Conservation (phyloP, 2,329 filamentous ascomycete genomes). For the Myrmaecium sp. region DNA sequence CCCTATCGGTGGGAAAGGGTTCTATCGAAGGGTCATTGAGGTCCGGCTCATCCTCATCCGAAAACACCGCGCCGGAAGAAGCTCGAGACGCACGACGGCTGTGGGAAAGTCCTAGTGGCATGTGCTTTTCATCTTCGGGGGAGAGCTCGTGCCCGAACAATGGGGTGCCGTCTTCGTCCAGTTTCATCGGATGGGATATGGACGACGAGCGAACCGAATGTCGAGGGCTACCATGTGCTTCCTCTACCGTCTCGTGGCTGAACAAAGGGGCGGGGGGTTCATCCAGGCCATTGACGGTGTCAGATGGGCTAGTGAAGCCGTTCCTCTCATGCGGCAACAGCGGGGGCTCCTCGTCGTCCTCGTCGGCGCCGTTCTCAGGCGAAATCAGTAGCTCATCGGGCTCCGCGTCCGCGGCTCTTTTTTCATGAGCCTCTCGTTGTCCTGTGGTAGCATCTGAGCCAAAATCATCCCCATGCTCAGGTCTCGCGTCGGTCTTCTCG, state of each 20-base stretch:
- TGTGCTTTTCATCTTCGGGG: no score
- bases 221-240: not conserved
- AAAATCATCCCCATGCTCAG: slow-evolving; percentile 20
- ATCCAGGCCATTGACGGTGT: slow-evolving; percentile 9
- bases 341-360: slow-evolving; percentile 12
- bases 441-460: slow-evolving; percentile 14
- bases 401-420: slow-evolving; percentile 15
- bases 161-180: no score
- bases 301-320: slow-evolving; percentile 4
- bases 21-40: slow-evolving; percentile 10
- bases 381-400: slow-evolving; percentile 16
- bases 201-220: no score
- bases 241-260: slow-evolving; percentile 10
- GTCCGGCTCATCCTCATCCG: slow-evolving; percentile 2
- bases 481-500: slow-evolving; percentile 19
- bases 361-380: slow-evolving; percentile 6
- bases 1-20: slow-evolving; percentile 16
- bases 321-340: slow-evolving; percentile 17
- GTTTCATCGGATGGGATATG: no score
- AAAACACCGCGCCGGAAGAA: no score
- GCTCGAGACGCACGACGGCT: no score
- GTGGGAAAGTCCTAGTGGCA: no score
- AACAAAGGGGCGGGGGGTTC: slow-evolving; percentile 13
- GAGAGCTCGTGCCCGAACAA: no score
- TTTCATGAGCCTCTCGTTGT: slow-evolving; percentile 18